A percentile compares a stretch with the other conserved stretches of the same genome.
Evolutionary conservation across 768 basidiomycete genomes (phyloP).

Genomic region (Mycena haematopus): DNA sequence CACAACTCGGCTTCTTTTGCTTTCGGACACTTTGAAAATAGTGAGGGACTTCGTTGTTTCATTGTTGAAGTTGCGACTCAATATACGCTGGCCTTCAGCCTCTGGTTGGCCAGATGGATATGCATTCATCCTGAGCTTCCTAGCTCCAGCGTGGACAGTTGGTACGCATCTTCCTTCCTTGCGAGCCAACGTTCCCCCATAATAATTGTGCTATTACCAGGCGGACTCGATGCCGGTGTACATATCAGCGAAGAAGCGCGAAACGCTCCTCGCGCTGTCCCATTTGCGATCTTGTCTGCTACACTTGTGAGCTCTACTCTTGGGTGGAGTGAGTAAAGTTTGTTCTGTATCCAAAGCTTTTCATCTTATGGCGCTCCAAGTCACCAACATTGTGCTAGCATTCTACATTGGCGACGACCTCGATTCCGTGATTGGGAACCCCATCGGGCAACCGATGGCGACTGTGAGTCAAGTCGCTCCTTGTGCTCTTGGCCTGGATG

Average conservation of each 20-base stretch:
- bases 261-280: conserved; percentile 72
- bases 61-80: conserved; percentile 50
- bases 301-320: conserved; percentile 60
- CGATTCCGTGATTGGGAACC: conserved; percentile 47
- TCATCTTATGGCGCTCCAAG: conserved; percentile 33
- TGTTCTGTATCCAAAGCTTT: neutral
- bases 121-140: conserved; percentile 56
- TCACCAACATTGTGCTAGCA: conserved; percentile 64
- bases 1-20: conserved; percentile 68
- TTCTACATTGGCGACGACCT: conserved; percentile 67
- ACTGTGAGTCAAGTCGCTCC: conserved; percentile 44
- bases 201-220: conserved; percentile 28
- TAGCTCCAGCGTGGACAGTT: conserved; percentile 46
- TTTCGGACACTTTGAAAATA: conserved; percentile 65
- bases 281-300: conserved; percentile 67
- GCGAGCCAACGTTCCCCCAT: neutral
- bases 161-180: conserved; percentile 32
- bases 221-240: conserved; percentile 61
- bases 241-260: conserved; percentile 77
- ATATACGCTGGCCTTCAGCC: conserved; percentile 63
- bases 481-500: conserved; percentile 2
- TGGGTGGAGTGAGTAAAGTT: conserved; percentile 56
- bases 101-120: conserved; percentile 64
- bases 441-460: conserved; percentile 63
- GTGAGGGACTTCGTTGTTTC: conserved; percentile 45